These are phyloP conservation scores for Schizothecium vesticola DNA, from an alignment of 495 filamentous ascomycete genomes.

Conservation along the genomic window DNA sequence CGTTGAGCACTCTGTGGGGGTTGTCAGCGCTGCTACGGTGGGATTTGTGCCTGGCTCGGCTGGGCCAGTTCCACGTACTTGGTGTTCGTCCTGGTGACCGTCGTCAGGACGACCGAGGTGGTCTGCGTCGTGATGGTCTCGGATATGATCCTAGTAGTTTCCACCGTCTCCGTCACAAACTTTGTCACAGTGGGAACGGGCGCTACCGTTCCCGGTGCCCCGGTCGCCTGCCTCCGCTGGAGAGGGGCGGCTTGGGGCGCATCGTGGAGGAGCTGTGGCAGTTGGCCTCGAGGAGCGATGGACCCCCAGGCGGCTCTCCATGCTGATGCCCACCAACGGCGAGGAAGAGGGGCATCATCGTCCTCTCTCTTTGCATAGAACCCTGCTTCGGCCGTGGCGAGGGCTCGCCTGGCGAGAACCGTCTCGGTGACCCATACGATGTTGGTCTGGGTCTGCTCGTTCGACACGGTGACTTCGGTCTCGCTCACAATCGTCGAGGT, in stretches of 20 bases:
- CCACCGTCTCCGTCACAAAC: constrained; percentile 17
- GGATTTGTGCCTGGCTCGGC: background rate
- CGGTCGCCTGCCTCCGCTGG: constrained; percentile 6
- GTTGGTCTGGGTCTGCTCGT: constrained; percentile 23
- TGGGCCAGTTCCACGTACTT: constrained; percentile 1
- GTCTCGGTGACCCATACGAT: constrained; percentile 22
- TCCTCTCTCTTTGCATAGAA: background rate
- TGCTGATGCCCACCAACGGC: background rate
- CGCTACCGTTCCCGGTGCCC: background rate
- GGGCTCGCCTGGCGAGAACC: constrained; percentile 1
- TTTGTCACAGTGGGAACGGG: constrained; percentile 12
- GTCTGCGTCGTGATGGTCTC: constrained; percentile 16
- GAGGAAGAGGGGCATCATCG: background rate
- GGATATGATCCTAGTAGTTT: constrained; percentile 14
- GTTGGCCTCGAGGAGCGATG: background rate
- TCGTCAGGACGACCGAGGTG: constrained; percentile 20
- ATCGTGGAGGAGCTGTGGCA: constrained; percentile 1
- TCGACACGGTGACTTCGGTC: constrained; percentile 22
- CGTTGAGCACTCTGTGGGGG: constrained; percentile 20
- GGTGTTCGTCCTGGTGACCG: constrained; percentile 23
- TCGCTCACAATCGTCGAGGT: constrained; percentile 23
- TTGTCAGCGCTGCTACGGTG: background rate
- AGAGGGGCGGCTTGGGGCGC: constrained; percentile 2
- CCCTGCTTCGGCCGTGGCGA: background rate
- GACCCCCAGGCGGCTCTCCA: constrained; percentile 7